A percentile compares a stretch with the other conserved stretches of the same genome.
phyloP scores from a whole-genome alignment of 2,329 filamentous ascomycete genomes.

The Penicillium sp. region DNA sequence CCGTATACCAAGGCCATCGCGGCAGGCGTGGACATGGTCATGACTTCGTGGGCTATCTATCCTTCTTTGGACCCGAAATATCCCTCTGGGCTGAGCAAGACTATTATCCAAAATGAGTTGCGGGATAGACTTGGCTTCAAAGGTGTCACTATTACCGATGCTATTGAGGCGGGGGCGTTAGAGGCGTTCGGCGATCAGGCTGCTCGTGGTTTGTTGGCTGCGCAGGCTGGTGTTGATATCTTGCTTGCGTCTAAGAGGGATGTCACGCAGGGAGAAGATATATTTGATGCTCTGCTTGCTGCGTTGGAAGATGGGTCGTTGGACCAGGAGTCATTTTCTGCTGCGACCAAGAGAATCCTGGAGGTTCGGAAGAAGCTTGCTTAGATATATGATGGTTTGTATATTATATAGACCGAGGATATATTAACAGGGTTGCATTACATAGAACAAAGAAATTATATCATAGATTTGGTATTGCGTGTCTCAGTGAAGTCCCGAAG shows the following conservation, averaged over 20 bases:
- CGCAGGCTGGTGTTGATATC: constrained; percentile 31
- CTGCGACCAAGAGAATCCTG: constrained; percentile 20
- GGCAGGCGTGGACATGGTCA: constrained; percentile 30
- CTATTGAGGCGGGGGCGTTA: constrained; percentile 29
- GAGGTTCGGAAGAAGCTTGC: constrained; percentile 12
- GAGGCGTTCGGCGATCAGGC: constrained; percentile 24
- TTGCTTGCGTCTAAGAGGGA: constrained; percentile 29
- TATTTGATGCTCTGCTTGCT: constrained; percentile 19
- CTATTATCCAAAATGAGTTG: constrained; percentile 28
- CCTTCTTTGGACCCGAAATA: constrained; percentile 26
- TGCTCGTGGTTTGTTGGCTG: constrained; percentile 25
- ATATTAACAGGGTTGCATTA: background rate
- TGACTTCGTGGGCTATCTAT: constrained; percentile 34
- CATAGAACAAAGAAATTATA: background rate
- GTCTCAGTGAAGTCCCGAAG: too few species aligned
- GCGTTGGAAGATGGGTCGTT: constrained; percentile 21
- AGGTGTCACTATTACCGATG: constrained; percentile 34
- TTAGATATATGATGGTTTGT: background rate
- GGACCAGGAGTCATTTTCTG: constrained; percentile 11
- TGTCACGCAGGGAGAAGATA: constrained; percentile 30
- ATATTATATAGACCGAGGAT: background rate
- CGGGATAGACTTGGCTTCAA: constrained; percentile 25
- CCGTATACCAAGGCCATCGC: constrained; percentile 27
- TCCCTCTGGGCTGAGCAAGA: constrained; percentile 27
- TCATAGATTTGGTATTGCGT: background rate